phyloP scores from a whole-genome alignment of 2,329 filamentous ascomycete genomes.

The Trichophyton simii region DNA sequence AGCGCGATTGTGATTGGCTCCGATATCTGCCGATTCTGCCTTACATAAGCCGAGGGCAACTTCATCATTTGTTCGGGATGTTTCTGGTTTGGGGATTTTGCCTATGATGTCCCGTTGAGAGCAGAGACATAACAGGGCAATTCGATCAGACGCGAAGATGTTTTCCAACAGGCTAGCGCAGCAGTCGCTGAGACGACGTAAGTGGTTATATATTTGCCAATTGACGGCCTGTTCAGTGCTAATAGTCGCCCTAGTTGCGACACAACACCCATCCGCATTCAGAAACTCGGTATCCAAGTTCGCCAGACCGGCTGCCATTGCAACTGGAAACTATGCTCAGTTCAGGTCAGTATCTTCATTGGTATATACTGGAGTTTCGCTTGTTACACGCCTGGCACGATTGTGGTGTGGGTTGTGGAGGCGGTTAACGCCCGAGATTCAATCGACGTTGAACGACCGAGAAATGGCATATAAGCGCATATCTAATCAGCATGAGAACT shows the following conservation, averaged over 20 bases:
- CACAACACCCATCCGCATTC: slow-evolving; percentile 33
- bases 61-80: background rate
- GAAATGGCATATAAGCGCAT: background rate
- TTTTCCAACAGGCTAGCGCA: slow-evolving; percentile 37
- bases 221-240: slow-evolving; percentile 11
- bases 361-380: no score
- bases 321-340: slow-evolving; percentile 32
- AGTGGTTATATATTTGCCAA: slow-evolving; percentile 14
- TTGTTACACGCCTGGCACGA: background rate
- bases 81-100: slow-evolving; percentile 1
- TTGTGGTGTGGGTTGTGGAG: no score
- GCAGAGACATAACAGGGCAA: background rate
- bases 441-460: no score
- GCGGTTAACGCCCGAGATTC: no score
- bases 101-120: background rate
- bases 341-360: slow-evolving; percentile 26
- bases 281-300: slow-evolving; percentile 31
- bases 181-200: slow-evolving; percentile 38
- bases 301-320: slow-evolving; percentile 33
- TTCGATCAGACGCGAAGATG: slow-evolving; percentile 24
- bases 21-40: slow-evolving; percentile 7
- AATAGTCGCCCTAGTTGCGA: slow-evolving; percentile 29
- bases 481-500: background rate
- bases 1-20: slow-evolving; percentile 23
- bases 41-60: slow-evolving; percentile 32